Evolutionary conservation across 2,329 filamentous ascomycete species (phyloP).

Genomic region (Cytospora paraplurivora): DNA sequence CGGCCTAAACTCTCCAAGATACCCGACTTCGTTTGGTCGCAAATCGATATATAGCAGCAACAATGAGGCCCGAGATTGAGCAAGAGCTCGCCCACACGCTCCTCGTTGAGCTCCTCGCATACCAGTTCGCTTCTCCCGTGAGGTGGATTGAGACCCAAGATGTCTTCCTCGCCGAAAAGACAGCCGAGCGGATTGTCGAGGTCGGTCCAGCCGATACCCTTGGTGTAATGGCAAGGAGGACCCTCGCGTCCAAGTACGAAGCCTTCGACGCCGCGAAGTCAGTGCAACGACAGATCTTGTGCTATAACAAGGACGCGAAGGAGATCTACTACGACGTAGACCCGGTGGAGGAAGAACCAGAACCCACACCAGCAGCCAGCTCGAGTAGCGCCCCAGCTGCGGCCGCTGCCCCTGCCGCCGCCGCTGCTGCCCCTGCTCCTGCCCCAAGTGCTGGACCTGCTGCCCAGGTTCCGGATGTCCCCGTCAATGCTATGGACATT

Average conservation of each 20-base stretch:
- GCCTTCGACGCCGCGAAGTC: conserved; percentile 97
- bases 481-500: conserved; percentile 86
- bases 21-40: conserved; percentile 10
- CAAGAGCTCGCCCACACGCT: conserved; percentile 98
- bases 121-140: conserved; percentile 97
- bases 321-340: conserved; percentile 99
- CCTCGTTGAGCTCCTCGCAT: conserved; percentile 97
- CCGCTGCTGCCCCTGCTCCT: conserved; percentile 58
- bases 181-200: conserved; percentile 95
- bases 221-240: conserved; percentile 96
- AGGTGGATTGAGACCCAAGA: conserved; percentile 99
- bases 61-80: conserved; percentile 97
- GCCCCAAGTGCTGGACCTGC: conserved; percentile 81
- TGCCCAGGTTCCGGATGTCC: conserved; percentile 80
- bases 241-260: conserved; percentile 95
- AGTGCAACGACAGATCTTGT: conserved; percentile 94
- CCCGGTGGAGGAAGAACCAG: conserved; percentile 86
- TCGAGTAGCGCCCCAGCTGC: conserved; percentile 55
- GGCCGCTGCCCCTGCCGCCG: conserved; percentile 55
- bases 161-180: conserved; percentile 96
- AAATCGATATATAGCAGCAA: conserved; percentile 38
- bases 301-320: conserved; percentile 99
- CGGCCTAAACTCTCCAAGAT: conserved; percentile 22
- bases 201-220: conserved; percentile 96
- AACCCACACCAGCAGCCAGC: conserved; percentile 55